Base-by-base conservation (phyloP, 2,329 filamentous ascomycete species). In the Triangularia verruculosa region DNA sequence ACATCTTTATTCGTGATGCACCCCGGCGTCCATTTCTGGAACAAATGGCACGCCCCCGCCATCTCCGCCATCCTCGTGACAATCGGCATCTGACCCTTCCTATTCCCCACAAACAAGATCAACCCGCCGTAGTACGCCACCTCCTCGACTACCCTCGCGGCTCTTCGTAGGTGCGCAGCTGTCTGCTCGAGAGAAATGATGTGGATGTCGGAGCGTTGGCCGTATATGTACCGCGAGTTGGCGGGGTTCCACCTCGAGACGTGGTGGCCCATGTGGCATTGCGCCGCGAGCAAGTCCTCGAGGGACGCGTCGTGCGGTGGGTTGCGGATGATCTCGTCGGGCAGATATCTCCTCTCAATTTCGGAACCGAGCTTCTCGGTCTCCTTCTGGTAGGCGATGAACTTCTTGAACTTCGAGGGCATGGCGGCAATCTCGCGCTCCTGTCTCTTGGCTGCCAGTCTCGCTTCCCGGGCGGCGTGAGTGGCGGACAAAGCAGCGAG, bases 171-270 rank as follows among this genome's bases (percentile, higher is more conserved):
- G 77, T 98, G 89, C 15, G 93, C 89, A 13, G 93, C 92, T 30
- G 91, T 98, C 65, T 87, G 84, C 75, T 99, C 95, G 3, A 98
- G 87, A 9, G 89, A 90, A 76, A 99, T 97, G 75, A 99, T 93
- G 78, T 97, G 94, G 66, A 96, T 89, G 15, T 90, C 92, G 70
- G 95, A 86, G 53, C 95, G 85, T 66, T 96, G 86, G 71, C 95
- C 95, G 75, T 91, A 93, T 75, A 99, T 98, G 79, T 98, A 98
- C 69, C 91, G 86, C 68, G 93, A 89, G 79, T 98, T 99, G 59
- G 87, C 89, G 11, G 95, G 93, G 78, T 99, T 96, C 95, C 95
- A 99, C 57, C 93, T 84, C 66, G 91, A 91, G 0, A 90, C 94
- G 72, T 91, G 86, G 79, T 99, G 95, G 67, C 95, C 95, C 76